Evolutionary conservation across 495 filamentous ascomycete genomes (phyloP), one percentile per base, ranked within the genome.

Genomic region (Aspergillus campestris): DNA sequence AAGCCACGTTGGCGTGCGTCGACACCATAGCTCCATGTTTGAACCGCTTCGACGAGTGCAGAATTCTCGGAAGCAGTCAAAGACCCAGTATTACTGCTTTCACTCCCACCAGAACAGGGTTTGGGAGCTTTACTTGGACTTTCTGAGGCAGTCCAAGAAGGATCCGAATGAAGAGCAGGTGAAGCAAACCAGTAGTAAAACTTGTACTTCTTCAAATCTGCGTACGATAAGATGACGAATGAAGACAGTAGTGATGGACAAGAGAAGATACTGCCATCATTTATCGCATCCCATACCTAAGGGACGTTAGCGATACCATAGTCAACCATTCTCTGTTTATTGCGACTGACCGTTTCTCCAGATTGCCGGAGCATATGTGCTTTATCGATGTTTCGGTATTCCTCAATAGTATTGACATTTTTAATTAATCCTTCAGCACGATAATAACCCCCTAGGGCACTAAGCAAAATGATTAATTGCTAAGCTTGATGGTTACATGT

Each of bases 121-220:
- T 35, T 30, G 29, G 39, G 28, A n/a, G 50, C 43, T n/a, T 45
- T 31, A 5, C 34, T 36, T 18, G 58, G 32, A 8, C 38, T 39
- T 4, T 45, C 32, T 5, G 61, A 42, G 8, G 65, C 64, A 49
- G 78, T 79, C 92, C 92, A 98, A 12, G 75, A 68, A 7, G 87
- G 85, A 44, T 89, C 82, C 0, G 94, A 91, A 64, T 89, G 88
- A 18, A 98, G 72, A 36, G 92, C 87, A 11, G 92, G 92, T 58
- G 92, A 98, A 1, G 80, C 92, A 62, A 96, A 95, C 79, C 90
- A 90, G 64, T 95, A 95, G 24, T 81, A 84, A 54, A 97, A 96
- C 43, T 77, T 84, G 67, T 95, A 96, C 58, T 89, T 94, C 67
- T 98, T 98, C 15, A 98, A 73, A 61, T 97, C 88, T 37, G 92